Percentiles rank a stretch among this genome's conserved stretches.
phyloP scores from a whole-genome alignment of 345 rosid species.

The Excoecaria cochinchinensis region DNA sequence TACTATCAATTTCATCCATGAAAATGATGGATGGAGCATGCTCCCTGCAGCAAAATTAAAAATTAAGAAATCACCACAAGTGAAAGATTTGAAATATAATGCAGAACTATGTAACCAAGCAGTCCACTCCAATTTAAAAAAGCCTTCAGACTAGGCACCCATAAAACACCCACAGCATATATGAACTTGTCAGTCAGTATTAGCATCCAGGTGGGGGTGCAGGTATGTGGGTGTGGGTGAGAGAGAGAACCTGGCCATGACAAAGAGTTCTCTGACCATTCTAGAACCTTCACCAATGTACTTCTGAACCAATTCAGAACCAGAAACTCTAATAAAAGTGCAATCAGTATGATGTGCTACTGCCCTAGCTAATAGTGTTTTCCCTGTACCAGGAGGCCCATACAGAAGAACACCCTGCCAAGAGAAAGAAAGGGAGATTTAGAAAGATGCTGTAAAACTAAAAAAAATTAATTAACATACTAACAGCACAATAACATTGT shows the following conservation, averaged over 20 bases:
- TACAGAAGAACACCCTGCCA: conserved; percentile 87
- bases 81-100: conserved; percentile 9
- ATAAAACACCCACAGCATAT: too few species aligned
- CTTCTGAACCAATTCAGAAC: conserved; percentile 94
- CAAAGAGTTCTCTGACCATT: conserved; percentile 98
- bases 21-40: conserved; percentile 97
- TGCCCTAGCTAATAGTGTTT: conserved; percentile 94
- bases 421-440: conserved; percentile 5
- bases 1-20: conserved; percentile 99
- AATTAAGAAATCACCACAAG: not conserved
- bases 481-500: not conserved
- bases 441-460: not conserved
- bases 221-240: not conserved
- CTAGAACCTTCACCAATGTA: conserved; percentile 99
- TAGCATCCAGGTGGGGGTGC: too few species aligned
- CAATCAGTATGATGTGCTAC: conserved; percentile 99
- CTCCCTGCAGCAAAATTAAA: conserved; percentile 51
- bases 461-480: not conserved
- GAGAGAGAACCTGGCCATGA: conserved; percentile 86
- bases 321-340: conserved; percentile 98
- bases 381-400: conserved; percentile 99
- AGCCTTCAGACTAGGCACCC: not conserved
- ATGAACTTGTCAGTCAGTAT: too few species aligned
- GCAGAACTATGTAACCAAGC: not conserved
- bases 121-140: not conserved